phyloP scores from a whole-genome alignment of 2,329 filamentous ascomycete species.

The Penicillium sp. region DNA sequence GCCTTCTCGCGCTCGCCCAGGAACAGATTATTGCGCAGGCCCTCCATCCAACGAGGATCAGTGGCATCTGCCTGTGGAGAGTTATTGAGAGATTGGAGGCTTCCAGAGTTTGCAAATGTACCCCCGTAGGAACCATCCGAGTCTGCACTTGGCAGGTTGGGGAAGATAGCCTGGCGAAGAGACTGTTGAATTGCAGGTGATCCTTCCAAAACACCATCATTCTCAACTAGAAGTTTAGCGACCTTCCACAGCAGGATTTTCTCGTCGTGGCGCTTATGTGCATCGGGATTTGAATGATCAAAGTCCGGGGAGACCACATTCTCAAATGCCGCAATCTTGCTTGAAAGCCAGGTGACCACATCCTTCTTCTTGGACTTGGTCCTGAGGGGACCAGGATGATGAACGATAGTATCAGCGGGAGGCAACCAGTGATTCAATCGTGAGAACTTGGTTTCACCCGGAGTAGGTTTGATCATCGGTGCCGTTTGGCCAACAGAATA shows the following conservation, averaged over 20 bases:
- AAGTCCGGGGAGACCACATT: constrained; percentile 50
- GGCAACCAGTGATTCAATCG: constrained; percentile 75
- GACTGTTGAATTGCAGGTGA: constrained; percentile 72
- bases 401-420: constrained; percentile 71
- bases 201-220: constrained; percentile 82
- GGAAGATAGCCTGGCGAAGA: constrained; percentile 74
- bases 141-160: constrained; percentile 51
- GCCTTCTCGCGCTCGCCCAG: constrained; percentile 86
- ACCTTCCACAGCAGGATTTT: constrained; percentile 87
- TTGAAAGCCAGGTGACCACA: constrained; percentile 75
- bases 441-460: constrained; percentile 80
- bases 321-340: constrained; percentile 76
- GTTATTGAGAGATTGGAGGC: constrained; percentile 40
- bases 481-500: constrained; percentile 74
- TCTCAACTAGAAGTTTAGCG: constrained; percentile 77
- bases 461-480: constrained; percentile 79
- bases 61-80: constrained; percentile 65
- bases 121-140: constrained; percentile 29
- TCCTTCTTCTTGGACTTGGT: constrained; percentile 97
- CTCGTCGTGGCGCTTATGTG: constrained; percentile 73
- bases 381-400: constrained; percentile 88
- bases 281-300: constrained; percentile 54
- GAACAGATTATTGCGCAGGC: constrained; percentile 73
- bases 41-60: constrained; percentile 70
- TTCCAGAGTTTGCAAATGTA: constrained; percentile 35